These are phyloP conservation scores for Sclerotinia sclerotiorum DNA, from an alignment of 2,329 filamentous ascomycete species.

Conservation along the genomic window DNA sequence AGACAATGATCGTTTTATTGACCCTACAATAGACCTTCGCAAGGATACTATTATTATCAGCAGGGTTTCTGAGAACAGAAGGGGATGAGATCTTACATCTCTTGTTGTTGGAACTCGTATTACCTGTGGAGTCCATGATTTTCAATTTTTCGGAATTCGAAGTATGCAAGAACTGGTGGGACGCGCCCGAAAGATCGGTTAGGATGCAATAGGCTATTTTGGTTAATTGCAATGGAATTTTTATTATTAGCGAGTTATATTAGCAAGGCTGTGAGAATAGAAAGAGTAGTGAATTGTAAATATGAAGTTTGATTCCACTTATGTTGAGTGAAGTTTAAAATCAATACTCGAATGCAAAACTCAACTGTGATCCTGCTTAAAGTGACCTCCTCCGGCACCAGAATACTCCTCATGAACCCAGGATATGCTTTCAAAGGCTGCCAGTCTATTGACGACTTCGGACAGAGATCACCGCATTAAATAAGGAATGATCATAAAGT, in stretches of 20 bases:
- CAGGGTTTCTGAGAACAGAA: not conserved
- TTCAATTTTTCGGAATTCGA: not conserved
- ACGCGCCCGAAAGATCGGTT: not conserved
- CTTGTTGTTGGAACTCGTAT: slow-evolving; percentile 1
- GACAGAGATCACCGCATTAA: not conserved
- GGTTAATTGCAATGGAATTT: not conserved
- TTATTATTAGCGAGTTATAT: not conserved
- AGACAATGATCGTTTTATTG: slow-evolving; percentile 19
- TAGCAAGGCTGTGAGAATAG: not conserved
- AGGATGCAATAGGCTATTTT: not conserved
- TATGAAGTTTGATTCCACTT: not conserved
- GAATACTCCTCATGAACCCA: not conserved
- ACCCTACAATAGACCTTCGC: slow-evolving; percentile 19
- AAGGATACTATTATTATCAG: slow-evolving; percentile 17
- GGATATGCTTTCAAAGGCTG: not conserved
- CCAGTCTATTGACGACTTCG: not conserved
- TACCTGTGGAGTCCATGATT: not conserved
- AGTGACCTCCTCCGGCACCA: not conserved
- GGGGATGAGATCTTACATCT: not conserved
- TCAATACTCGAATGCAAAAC: not conserved
- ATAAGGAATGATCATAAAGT: not conserved
- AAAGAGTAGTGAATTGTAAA: not conserved
- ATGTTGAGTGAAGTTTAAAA: not conserved
- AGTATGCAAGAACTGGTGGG: not conserved
- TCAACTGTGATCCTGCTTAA: not conserved